Base-by-base conservation (phyloP, 1,139 yeast genomes). In the Kodamaea sp. region DNA sequence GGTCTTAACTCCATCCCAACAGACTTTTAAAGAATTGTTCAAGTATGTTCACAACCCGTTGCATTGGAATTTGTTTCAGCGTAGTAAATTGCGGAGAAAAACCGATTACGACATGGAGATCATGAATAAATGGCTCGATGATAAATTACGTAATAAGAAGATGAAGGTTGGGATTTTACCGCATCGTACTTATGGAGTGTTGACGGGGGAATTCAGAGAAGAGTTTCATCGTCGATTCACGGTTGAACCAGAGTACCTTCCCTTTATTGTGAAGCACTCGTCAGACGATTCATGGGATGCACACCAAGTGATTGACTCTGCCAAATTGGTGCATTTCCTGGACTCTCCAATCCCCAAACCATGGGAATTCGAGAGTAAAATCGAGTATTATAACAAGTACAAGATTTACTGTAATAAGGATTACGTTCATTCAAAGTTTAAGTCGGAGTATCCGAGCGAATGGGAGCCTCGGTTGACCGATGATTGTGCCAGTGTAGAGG, bases 61-160 rank as follows among this genome's bases (percentile, higher is more conserved):
- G 58, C 48, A 47, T 42, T 65, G 71, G 71, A 36, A 47, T 7
- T 24, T 64, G 9, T 45, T 50, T 15, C 42, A 46, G n/a, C 42
- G 67, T 11, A 43, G 44, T 3, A 49, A 49, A 27, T 38, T 64
- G 7, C 54, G 62, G 24, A 27, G 45, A 8, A 12, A 38, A 0
- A 41, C 55, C 12, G 76, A 74, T 34, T 74, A 67, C 44, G 80
- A 75, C 46, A 73, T 74, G 79, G 80, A 76, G 38, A 53, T 75
- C 4, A 49, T 75, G 32, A 76, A 75, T 54, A 62, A 61, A 39
- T 63, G 55, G 33, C 42, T 62, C 24, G 50, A 49, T 24, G 49
- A 50, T 10, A 42, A 50, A 20, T 31, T 52, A 20, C 37, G 43
- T 35, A 27, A 41, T 20, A 45, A 37, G 22, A 42, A 46, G 15